These are phyloP conservation scores for Fusarium haematococcum DNA, from an alignment of 2,329 filamentous ascomycete genomes.

Conservation along the genomic window DNA sequence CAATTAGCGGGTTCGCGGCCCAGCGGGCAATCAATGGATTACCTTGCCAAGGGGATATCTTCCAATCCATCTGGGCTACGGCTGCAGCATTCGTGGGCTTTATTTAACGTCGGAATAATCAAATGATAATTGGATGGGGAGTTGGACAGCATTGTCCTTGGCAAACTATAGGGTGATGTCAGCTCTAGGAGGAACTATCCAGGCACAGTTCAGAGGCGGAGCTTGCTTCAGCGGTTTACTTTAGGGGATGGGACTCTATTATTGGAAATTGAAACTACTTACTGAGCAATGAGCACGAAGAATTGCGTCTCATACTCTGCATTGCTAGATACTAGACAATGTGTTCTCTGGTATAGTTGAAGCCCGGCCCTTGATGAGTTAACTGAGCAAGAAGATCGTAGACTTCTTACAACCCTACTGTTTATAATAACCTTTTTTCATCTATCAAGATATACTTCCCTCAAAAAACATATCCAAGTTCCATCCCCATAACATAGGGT, in stretches of 20 bases:
- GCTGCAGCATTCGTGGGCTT: not conserved
- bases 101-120: not conserved
- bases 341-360: too few species aligned
- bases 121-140: not conserved
- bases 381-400: too few species aligned
- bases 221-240: not conserved
- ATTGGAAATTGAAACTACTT: not conserved
- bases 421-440: not conserved
- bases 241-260: not conserved
- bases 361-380: too few species aligned
- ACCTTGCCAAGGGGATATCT: not conserved
- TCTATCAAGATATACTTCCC: not conserved
- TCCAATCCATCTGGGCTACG: constrained; percentile 24
- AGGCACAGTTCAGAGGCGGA: rapidly evolving
- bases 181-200: not conserved
- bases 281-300: not conserved
- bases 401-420: too few species aligned
- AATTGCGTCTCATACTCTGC: not conserved
- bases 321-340: not conserved
- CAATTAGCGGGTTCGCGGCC: constrained; percentile 10
- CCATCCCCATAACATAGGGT: not conserved
- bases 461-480: not conserved
- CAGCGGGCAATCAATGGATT: constrained; percentile 9
- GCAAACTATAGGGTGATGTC: not conserved
- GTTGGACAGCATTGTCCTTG: not conserved